phyloP scores from a whole-genome alignment of 78 protist species.

The Emiliania huxleyi region DNA sequence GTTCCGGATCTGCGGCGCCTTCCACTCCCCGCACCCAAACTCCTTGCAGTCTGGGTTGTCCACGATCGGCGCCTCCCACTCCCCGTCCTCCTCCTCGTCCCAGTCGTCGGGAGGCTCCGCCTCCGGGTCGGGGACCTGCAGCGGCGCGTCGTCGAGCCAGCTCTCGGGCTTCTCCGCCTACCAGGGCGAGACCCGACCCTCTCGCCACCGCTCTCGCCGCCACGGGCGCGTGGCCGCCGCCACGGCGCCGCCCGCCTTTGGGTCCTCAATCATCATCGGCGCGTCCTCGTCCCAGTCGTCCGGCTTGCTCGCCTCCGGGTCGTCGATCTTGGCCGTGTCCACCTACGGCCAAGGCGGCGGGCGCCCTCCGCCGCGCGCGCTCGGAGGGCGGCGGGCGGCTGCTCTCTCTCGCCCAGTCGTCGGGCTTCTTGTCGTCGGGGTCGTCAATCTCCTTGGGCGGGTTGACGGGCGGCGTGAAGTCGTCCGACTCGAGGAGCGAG shows the following conservation, averaged over 20 bases:
- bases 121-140: slow-evolving; percentile 33
- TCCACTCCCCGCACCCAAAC: slow-evolving; percentile 42
- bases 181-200: too few species aligned
- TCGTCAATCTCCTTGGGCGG: slow-evolving; percentile 37
- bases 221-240: neutral
- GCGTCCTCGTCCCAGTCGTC: slow-evolving; percentile 54
- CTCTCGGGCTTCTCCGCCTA: neutral
- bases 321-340: slow-evolving; percentile 31
- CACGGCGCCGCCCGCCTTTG: slow-evolving; percentile 26
- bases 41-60: slow-evolving; percentile 25
- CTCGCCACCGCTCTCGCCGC: too few species aligned
- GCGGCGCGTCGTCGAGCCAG: slow-evolving; percentile 20
- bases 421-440: slow-evolving; percentile 32
- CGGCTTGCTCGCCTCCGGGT: slow-evolving; percentile 38
- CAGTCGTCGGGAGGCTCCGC: slow-evolving; percentile 55
- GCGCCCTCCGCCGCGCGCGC: neutral
- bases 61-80: slow-evolving; percentile 46
- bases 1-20: slow-evolving; percentile 29
- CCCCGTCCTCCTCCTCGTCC: slow-evolving; percentile 70
- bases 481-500: neutral
- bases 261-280: neutral
- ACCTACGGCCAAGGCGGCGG: slow-evolving; percentile 28
- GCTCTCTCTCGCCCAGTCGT: slow-evolving; percentile 52
- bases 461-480: slow-evolving; percentile 15
- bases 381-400: neutral